Evolutionary conservation across 192 early-diverging fungal genomes (phyloP).

Genomic region (Backusella psychrophila): DNA sequence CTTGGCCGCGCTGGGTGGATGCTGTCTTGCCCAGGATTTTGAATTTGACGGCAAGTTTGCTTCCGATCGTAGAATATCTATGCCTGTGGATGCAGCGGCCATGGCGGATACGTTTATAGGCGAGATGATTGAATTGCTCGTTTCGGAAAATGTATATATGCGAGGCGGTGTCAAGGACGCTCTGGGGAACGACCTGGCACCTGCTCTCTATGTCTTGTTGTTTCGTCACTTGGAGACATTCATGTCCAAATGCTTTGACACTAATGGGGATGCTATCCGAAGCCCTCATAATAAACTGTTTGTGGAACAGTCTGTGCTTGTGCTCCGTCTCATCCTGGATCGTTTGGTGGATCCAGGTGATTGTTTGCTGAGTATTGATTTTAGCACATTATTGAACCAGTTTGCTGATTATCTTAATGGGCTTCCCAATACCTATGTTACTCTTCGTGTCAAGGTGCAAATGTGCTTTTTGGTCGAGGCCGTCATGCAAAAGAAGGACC

Average conservation of each 20-base stretch:
- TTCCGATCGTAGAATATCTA: not conserved
- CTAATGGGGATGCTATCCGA: slow-evolving; percentile 51
- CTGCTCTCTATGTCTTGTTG: slow-evolving; percentile 60
- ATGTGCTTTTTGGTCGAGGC: slow-evolving; percentile 72
- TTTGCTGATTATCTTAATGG: slow-evolving; percentile 69
- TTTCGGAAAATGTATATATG: slow-evolving; percentile 70
- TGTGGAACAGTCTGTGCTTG: slow-evolving; percentile 64
- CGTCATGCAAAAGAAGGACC: slow-evolving; percentile 69
- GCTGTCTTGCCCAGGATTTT: slow-evolving; percentile 37
- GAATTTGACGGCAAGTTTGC: not conserved
- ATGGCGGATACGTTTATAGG: slow-evolving; percentile 68
- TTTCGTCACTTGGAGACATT: slow-evolving; percentile 57
- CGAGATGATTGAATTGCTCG: slow-evolving; percentile 74
- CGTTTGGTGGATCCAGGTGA: slow-evolving; percentile 54
- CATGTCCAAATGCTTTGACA: slow-evolving; percentile 59
- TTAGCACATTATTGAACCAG: slow-evolving; percentile 58
- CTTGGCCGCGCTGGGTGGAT: slow-evolving; percentile 72
- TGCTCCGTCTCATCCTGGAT: slow-evolving; percentile 68
- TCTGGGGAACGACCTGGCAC: slow-evolving; percentile 68
- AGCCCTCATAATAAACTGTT: slow-evolving; percentile 56
- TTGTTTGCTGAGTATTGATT: slow-evolving; percentile 59
- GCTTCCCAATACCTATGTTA: slow-evolving; percentile 43
- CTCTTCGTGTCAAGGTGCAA: slow-evolving; percentile 64
- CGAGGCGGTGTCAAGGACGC: slow-evolving; percentile 77
- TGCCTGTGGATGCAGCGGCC: slow-evolving; percentile 22